Percentiles rank a stretch among this genome's conserved stretches.
phyloP scores from a whole-genome alignment of 305 asterid genomes.

The Rubia peregrina region DNA sequence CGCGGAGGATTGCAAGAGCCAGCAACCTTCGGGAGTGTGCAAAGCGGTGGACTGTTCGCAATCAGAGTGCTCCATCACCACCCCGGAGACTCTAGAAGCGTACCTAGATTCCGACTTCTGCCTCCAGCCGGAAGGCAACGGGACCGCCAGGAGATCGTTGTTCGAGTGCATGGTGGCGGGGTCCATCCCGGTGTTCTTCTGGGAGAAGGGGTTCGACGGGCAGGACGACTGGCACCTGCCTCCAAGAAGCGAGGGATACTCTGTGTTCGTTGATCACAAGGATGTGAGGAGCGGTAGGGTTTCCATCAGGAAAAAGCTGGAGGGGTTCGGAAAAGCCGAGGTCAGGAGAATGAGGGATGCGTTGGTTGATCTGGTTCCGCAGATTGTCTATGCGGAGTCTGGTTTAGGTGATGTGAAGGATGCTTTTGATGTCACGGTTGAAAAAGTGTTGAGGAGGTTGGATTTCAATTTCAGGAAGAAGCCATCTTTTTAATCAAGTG shows the following conservation, averaged over 20 bases:
- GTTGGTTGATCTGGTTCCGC: conserved; percentile 41
- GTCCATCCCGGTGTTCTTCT: conserved; percentile 61
- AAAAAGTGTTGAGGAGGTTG: conserved; percentile 50
- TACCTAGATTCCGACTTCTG: conserved; percentile 62
- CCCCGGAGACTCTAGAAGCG: conserved; percentile 49
- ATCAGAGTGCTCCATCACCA: conserved; percentile 43
- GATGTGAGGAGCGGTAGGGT: conserved; percentile 41
- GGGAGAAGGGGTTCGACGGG: conserved; percentile 37
- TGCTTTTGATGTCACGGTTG: conserved; percentile 60
- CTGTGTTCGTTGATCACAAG: conserved; percentile 39
- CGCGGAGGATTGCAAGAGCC: conserved; percentile 41
- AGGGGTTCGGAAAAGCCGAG: conserved; percentile 30
- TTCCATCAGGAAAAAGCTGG: conserved; percentile 27
- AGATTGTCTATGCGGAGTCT: conserved; percentile 39
- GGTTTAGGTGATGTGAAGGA: conserved; percentile 31
- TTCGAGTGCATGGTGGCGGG: conserved; percentile 73
- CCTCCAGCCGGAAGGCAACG: conserved; percentile 69
- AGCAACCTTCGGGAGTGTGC: conserved; percentile 35
- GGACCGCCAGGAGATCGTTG: conserved; percentile 50
- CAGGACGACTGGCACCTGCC: conserved; percentile 73
- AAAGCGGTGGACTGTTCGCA: conserved; percentile 47
- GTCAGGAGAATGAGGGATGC: conserved; percentile 52
- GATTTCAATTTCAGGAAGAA: conserved; percentile 19
- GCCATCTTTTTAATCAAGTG: not conserved
- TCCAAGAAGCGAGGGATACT: conserved; percentile 20